Evolutionary conservation across 352 stramenopile species (phyloP).

Genomic region (Phytophthora brassicae): DNA sequence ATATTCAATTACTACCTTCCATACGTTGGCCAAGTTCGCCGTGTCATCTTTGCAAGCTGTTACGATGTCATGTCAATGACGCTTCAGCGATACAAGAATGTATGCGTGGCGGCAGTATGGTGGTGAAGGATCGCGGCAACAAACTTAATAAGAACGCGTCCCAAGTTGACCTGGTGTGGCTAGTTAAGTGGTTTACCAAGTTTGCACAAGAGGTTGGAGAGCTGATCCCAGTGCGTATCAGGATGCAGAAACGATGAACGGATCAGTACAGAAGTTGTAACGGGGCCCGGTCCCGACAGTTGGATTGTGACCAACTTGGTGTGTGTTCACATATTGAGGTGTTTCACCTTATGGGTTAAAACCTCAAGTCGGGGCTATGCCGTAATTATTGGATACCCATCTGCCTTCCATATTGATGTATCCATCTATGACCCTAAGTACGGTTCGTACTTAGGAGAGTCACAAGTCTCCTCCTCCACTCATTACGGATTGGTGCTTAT

Average conservation of each 20-base stretch:
- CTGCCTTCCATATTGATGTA: too few relatives aligned
- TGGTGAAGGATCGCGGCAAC: background rate
- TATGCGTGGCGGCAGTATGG: background rate
- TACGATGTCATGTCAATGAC: background rate
- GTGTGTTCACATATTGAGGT: too few relatives aligned
- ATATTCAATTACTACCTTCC: conserved; percentile 7
- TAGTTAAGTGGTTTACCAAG: conserved; percentile 7
- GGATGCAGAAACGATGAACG: conserved; percentile 4
- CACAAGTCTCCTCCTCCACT: too few relatives aligned
- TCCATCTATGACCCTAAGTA: too few relatives aligned
- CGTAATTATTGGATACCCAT: too few relatives aligned
- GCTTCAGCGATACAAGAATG: conserved; percentile 12
- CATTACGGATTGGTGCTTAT: too few relatives aligned
- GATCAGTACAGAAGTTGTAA: background rate
- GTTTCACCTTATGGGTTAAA: too few relatives aligned
- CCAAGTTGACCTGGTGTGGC: conserved; percentile 4
- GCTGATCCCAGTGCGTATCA: conserved; percentile 1
- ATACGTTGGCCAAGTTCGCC: background rate
- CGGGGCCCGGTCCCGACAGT: too few relatives aligned
- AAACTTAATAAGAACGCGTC: conserved; percentile 12
- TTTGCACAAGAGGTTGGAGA: conserved; percentile 11
- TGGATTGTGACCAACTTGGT: too few relatives aligned
- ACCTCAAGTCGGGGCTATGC: too few relatives aligned
- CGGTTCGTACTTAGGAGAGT: too few relatives aligned
- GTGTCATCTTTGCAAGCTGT: conserved; percentile 3